Conservation (phyloP, 352 stramenopile genomes). For the Globisporangium cederbergense region DNA sequence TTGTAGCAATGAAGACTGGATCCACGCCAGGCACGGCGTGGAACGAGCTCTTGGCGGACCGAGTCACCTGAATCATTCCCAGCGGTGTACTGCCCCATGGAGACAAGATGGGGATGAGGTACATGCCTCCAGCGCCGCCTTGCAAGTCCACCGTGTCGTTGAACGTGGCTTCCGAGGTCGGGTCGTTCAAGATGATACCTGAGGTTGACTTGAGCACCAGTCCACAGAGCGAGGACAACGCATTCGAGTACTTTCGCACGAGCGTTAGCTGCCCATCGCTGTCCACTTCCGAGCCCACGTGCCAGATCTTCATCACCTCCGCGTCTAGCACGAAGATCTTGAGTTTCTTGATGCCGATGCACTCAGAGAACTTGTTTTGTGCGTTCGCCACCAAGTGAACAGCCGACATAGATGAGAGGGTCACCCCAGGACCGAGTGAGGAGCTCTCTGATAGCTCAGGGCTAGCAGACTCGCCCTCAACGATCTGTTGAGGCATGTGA, state of each 20-base stretch:
- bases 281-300: constrained; percentile 32
- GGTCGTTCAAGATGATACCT: constrained; percentile 35
- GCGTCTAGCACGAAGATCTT: constrained; percentile 61
- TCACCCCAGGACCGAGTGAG: background rate
- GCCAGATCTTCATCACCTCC: constrained; percentile 49
- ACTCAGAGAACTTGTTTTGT: constrained; percentile 53
- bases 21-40: constrained; percentile 7
- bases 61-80: constrained; percentile 66
- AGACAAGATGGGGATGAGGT: constrained; percentile 54
- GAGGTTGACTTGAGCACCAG: constrained; percentile 24
- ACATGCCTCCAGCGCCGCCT: constrained; percentile 51
- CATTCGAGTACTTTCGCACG: constrained; percentile 60
- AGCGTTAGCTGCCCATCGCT: constrained; percentile 18
- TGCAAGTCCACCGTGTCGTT: constrained; percentile 72
- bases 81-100: constrained; percentile 44
- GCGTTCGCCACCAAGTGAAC: constrained; percentile 52
- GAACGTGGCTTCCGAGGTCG: constrained; percentile 46
- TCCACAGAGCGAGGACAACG: constrained; percentile 55
- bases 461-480: constrained; percentile 9
- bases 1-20: constrained; percentile 14
- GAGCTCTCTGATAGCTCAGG: background rate
- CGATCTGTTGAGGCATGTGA: constrained; percentile 42
- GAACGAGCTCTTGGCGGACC: constrained; percentile 25
- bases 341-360: constrained; percentile 60
- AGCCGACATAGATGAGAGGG: constrained; percentile 20